Evolutionary conservation across 2,329 filamentous ascomycete genomes (phyloP), one percentile per base, ranked within the genome.

Genomic region (Hirsutella thompsonii): DNA sequence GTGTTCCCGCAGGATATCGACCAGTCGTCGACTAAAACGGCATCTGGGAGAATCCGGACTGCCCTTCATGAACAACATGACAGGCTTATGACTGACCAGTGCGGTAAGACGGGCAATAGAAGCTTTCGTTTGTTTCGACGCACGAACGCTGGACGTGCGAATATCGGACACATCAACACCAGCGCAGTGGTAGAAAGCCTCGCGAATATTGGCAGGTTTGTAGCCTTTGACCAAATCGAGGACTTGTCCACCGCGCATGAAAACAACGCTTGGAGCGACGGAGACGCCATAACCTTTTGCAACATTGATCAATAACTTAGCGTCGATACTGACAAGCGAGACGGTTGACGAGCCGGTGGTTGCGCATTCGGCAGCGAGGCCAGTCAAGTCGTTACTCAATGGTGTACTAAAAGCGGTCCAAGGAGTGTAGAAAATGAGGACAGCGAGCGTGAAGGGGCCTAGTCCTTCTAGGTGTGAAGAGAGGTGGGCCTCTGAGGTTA

Each of bases 31-130:
- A 50, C 86, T 94, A 65, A 98, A 98, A 2, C 92, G 88, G 55
- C 89, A 94, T 62, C 94, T 83, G 1, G 88, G 88, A 26, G 78
- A 74, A 49, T 80, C 85, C 0, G 88, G 88, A 3, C 86, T 93
- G n/a, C 88, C 89, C 68, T 94, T 94, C 87, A 94, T 94, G 64
- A 98, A 98, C 21, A 98, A 70, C 92, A 98, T 98, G 26, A 98
- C 89, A 0, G 89, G 87, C 28, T 92, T 90, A 5, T 92, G 92
- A 67, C 90, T 94, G 50, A 96, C 90, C 29, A 98, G 72, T 51
- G 92, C 84, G 18, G 66, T 74, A 29, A 98, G 69, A 28, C 90
- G 74, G 60, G 83, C 80, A 61, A 87, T 80, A 41, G 98, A 67
- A 49, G 93, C 88, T 59, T 95, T 86, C 65, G 90, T 90, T 38